Conservation (phyloP, 2,329 filamentous ascomycete genomes). For the Penicillium italicum region DNA sequence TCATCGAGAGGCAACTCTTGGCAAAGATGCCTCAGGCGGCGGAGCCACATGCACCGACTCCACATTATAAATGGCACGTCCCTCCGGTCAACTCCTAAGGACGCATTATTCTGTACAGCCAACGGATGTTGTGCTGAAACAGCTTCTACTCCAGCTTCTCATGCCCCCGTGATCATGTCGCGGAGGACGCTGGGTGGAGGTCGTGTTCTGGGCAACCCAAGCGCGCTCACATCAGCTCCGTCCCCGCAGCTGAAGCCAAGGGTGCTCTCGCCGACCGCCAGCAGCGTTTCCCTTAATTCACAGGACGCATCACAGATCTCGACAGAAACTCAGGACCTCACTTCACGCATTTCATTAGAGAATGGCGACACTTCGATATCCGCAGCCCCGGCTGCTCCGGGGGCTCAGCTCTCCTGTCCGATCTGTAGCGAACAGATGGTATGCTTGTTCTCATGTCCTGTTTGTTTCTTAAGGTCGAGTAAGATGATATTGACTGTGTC, state of each 20-base stretch:
- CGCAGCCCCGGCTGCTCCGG: slow-evolving; percentile 52
- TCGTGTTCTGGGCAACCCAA: slow-evolving; percentile 82
- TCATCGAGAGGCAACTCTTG: neutral
- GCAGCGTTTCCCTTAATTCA: slow-evolving; percentile 74
- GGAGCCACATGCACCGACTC: slow-evolving; percentile 10
- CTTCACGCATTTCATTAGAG: slow-evolving; percentile 72
- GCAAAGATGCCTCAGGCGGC: slow-evolving; percentile 16
- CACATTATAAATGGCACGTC: slow-evolving; percentile 19
- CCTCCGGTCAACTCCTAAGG: slow-evolving; percentile 6
- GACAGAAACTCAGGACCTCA: slow-evolving; percentile 71
- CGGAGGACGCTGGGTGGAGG: slow-evolving; percentile 86
- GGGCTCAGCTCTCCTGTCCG: slow-evolving; percentile 78
- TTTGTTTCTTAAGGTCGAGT: neutral
- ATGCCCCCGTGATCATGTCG: slow-evolving; percentile 61
- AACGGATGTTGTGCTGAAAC: slow-evolving; percentile 21
- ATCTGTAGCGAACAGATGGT: slow-evolving; percentile 99
- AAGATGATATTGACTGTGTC: neutral
- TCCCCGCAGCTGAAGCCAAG: slow-evolving; percentile 42
- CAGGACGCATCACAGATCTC: slow-evolving; percentile 67
- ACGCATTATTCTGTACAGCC: slow-evolving; percentile 16
- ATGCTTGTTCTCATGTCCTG: slow-evolving; percentile 22
- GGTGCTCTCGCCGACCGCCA: slow-evolving; percentile 61
- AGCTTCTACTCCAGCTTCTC: slow-evolving; percentile 22
- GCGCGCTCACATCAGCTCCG: slow-evolving; percentile 64
- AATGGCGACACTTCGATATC: slow-evolving; percentile 52